Base-by-base conservation (phyloP, 371 early-diverging fungal species). In the Mortierella sp. region DNA sequence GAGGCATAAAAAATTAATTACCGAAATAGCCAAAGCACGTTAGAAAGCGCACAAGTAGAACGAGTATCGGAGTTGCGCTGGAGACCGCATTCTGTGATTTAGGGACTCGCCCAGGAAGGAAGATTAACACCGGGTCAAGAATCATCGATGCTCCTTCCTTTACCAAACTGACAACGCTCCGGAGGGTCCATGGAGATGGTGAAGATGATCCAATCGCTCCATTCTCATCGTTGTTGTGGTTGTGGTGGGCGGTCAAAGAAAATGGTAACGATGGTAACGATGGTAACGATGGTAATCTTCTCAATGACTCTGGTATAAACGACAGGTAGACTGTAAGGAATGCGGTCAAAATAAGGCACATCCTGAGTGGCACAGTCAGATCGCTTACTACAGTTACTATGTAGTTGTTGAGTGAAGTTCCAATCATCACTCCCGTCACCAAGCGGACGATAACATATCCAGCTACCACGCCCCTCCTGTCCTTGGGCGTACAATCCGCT, bases 401-500 rank as follows among this genome's bases (percentile, higher is more conserved):
- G 29, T 74, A 66, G 4, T 50, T 70, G 19, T 34, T 70, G 0
- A 74, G 24, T 14, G 1, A 43, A 2, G 74, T 45, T 22, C 79
- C 79, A 26, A 61, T 44, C 31, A 65, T 61, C 40, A 1, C 11
- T 26, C 79, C 79, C 1, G 66, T 4, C 1, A 53, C 26, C 6
- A 50, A 58, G 3, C 44, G 16, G 9, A 66, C 40, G 24, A 55
- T 9, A 2, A 41, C 43, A 39, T 70, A 79, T n/a, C 79, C 79
- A 16, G 70, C 39, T 5, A n/a, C 14, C 19, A 73, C 24, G 16
- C 74, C 74, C 14, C 79, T 55, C 1, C 9, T 29, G 2, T 26
- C 22, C 7, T 50, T 40, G 3, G 70, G 26, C 2, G 79, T 73
- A 29, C 74, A 73, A 22, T 79, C 79, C 9, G 79, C 79, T 79